These are phyloP conservation scores for Arthrobotrys conoides DNA, from an alignment of 2,329 filamentous ascomycete genomes.

Conservation along the genomic window DNA sequence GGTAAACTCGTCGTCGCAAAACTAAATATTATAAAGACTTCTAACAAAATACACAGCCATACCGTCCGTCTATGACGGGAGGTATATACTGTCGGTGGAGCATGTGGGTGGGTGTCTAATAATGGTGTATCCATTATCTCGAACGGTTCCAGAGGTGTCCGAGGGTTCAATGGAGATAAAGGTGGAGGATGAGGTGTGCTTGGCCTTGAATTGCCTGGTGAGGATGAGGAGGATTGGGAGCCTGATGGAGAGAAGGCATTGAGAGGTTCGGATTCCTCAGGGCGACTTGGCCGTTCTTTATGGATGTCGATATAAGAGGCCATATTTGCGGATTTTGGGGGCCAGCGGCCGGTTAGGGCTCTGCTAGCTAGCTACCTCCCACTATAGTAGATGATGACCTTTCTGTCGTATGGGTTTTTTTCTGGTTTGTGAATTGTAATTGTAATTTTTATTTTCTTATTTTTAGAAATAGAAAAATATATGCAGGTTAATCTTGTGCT, in stretches of 20 bases:
- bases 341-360: background rate
- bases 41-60: constrained; percentile 44
- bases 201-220: constrained; percentile 4
- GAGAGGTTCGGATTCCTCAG: constrained; percentile 14
- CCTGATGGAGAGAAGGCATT: constrained; percentile 5
- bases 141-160: constrained; percentile 39
- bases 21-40: constrained; percentile 53
- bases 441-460: constrained; percentile 3
- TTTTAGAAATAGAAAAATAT: background rate
- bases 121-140: constrained; percentile 57
- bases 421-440: background rate
- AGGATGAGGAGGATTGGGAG: constrained; percentile 1
- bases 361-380: too few species aligned
- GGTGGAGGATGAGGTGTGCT: constrained; percentile 1
- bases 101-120: background rate
- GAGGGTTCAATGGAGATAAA: constrained; percentile 7
- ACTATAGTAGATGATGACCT: background rate
- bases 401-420: background rate
- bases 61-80: constrained; percentile 38
- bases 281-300: constrained; percentile 6
- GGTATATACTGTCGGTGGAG: constrained; percentile 35
- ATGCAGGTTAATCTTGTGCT: background rate
- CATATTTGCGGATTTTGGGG: background rate
- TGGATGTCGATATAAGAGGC: constrained; percentile 18
- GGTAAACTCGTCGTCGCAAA: constrained; percentile 50